These are phyloP conservation scores for Fusarium nygamai DNA, from an alignment of 2,329 filamentous ascomycete genomes.

Conservation along the genomic window DNA sequence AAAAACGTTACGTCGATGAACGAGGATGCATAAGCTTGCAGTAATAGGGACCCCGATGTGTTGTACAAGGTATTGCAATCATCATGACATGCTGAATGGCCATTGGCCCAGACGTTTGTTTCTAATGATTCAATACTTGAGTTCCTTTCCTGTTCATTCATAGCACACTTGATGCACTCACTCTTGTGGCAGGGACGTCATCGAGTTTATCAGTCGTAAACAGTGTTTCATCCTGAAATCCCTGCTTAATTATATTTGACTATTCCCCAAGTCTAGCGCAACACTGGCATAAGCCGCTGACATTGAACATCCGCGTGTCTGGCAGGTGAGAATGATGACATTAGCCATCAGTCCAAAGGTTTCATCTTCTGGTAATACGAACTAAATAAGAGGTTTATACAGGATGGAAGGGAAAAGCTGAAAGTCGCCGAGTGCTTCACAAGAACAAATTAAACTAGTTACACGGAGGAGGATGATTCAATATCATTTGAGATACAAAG, in stretches of 20 bases:
- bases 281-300: background rate
- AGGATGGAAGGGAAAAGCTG: background rate
- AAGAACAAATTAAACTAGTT: background rate
- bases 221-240: background rate
- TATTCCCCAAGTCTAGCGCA: background rate
- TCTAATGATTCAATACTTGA: background rate
- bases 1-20: background rate
- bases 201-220: background rate
- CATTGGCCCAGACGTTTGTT: background rate
- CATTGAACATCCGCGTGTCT: background rate
- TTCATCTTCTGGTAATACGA: background rate
- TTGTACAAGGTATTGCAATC: background rate
- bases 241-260: background rate
- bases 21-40: background rate
- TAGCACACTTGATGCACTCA: background rate
- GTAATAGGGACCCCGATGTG: background rate
- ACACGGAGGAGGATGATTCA: background rate
- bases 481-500: background rate
- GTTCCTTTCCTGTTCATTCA: background rate
- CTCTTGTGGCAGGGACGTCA: background rate
- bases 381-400: background rate
- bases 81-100: background rate
- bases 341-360: no score
- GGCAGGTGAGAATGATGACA: background rate
- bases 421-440: background rate